Evolutionary conservation across 2,329 filamentous ascomycete genomes (phyloP).

Genomic region (Beauveria caledonica): DNA sequence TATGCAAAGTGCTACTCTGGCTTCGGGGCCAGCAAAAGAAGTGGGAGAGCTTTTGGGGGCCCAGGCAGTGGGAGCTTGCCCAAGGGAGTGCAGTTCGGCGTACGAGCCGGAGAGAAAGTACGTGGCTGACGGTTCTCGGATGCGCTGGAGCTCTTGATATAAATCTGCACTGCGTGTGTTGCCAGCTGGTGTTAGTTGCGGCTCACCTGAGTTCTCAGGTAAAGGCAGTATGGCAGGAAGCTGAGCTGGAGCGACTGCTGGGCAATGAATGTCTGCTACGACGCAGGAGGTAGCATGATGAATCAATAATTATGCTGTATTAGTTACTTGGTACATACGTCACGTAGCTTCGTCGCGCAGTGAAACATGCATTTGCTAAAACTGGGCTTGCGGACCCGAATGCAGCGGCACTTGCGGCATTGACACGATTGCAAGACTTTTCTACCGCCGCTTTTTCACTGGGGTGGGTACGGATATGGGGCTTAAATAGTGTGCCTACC

Average conservation of each 20-base stretch:
- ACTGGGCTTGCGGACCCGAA: conserved; percentile 3
- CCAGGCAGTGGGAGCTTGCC: background rate
- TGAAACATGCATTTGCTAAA: conserved; percentile 2
- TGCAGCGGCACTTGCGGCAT: background rate
- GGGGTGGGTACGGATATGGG: background rate
- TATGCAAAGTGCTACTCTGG: too few relatives aligned
- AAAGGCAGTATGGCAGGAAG: background rate
- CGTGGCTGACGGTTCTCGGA: conserved; percentile 9
- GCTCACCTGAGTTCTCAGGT: background rate
- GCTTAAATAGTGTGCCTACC: too few relatives aligned
- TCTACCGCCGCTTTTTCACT: background rate
- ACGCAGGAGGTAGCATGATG: background rate
- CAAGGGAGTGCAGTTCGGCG: background rate
- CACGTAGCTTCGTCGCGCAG: background rate
- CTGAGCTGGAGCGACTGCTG: background rate
- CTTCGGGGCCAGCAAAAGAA: too few relatives aligned
- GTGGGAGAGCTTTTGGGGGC: background rate
- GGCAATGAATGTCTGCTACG: background rate
- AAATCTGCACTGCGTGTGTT: too few relatives aligned
- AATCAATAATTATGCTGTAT: background rate
- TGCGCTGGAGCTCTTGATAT: background rate
- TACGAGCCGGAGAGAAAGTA: conserved; percentile 5
- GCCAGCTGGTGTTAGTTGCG: background rate
- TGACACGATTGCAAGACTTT: background rate
- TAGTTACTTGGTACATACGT: background rate